Percentiles rank a stretch among this genome's conserved stretches.
phyloP scores from a whole-genome alignment of 495 filamentous ascomycete species.

The Cetradonia linearis region DNA sequence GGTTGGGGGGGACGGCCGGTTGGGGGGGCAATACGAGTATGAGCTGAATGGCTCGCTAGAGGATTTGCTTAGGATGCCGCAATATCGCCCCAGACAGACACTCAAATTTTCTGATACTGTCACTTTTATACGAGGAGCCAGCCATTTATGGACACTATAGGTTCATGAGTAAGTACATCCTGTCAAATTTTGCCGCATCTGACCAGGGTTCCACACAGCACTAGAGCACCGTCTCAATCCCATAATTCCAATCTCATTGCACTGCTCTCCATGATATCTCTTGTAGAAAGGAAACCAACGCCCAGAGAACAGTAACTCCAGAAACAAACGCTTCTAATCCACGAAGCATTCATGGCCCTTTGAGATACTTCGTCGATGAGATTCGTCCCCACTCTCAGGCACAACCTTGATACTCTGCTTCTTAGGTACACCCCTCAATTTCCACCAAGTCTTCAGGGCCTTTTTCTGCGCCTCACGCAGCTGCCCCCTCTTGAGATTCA shows the following conservation, averaged over 20 bases:
- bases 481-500: slow-evolving; percentile 1
- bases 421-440: slow-evolving; percentile 20
- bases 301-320: not conserved
- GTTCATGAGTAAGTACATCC: slow-evolving; percentile 14
- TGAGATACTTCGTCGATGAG: not conserved
- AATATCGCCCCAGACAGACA: too few species aligned
- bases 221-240: slow-evolving; percentile 8
- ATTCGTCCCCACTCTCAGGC: slow-evolving; percentile 4
- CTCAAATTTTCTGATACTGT: too few species aligned
- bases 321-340: not conserved
- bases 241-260: not conserved
- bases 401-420: not conserved
- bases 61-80: too few species aligned
- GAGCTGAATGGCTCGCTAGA: too few species aligned
- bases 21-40: too few species aligned
- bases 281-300: slow-evolving; percentile 8
- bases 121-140: not conserved
- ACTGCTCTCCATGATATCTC: not conserved
- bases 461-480: slow-evolving; percentile 22
- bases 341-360: slow-evolving; percentile 3
- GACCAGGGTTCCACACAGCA: slow-evolving; percentile 2
- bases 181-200: not conserved
- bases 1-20: too few species aligned
- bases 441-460: slow-evolving; percentile 23
- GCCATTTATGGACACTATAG: not conserved